phyloP scores from a whole-genome alignment of 345 rosid genomes.

The Eucalyptus decipiens region DNA sequence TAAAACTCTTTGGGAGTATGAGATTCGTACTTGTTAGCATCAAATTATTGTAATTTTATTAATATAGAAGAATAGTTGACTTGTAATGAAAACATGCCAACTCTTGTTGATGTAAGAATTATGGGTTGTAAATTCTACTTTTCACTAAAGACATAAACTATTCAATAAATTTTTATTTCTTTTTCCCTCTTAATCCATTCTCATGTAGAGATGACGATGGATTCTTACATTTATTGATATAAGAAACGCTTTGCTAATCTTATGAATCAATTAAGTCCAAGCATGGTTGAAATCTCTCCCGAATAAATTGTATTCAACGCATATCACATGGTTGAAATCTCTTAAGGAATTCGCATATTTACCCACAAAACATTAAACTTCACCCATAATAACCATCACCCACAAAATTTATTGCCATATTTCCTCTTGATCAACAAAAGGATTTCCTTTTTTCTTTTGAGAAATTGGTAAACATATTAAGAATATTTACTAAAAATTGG shows the following conservation, averaged over 20 bases:
- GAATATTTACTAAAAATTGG: background rate
- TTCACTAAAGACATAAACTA: background rate
- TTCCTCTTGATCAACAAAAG: background rate
- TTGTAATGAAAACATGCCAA: background rate
- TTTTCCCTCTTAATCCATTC: background rate
- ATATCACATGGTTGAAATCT: background rate
- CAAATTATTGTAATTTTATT: background rate
- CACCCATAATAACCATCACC: background rate
- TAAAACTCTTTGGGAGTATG: background rate
- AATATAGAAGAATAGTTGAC: background rate
- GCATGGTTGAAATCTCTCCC: no score
- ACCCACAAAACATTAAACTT: background rate
- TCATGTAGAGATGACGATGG: background rate
- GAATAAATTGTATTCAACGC: background rate
- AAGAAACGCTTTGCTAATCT: background rate
- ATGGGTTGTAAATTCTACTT: background rate
- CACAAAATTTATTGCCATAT: background rate
- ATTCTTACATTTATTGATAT: background rate
- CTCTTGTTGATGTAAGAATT: background rate
- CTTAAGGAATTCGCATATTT: background rate
- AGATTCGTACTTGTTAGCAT: background rate
- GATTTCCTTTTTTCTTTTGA: background rate
- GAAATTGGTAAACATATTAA: background rate
- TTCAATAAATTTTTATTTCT: no score
- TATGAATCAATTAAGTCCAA: background rate